These are phyloP conservation scores for Vitis vinifera DNA, from an alignment of 164 flowering plant genomes.

Conservation along the genomic window DNA sequence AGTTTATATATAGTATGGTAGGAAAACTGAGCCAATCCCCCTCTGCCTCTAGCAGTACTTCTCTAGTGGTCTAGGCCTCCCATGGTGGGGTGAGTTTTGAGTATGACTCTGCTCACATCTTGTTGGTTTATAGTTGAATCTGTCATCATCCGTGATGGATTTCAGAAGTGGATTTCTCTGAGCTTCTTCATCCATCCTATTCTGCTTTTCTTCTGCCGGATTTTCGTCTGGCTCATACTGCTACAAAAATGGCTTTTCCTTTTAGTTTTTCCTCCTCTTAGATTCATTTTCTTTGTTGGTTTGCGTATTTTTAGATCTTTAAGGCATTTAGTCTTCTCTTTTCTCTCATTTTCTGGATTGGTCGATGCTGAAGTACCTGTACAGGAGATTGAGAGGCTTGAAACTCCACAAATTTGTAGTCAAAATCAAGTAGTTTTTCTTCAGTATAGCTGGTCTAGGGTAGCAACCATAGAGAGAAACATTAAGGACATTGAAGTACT, in stretches of 20 bases:
- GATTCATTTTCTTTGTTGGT: slow-evolving; percentile 4
- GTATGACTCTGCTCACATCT: slow-evolving; percentile 30
- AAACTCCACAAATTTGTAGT: slow-evolving; percentile 1
- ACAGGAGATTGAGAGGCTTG: slow-evolving; percentile 11
- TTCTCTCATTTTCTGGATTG: slow-evolving; percentile 1
- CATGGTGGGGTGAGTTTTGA: slow-evolving; percentile 5
- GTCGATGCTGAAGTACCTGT: slow-evolving; percentile 1
- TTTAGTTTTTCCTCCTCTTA: slow-evolving; percentile 14
- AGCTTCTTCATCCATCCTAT: slow-evolving; percentile 52
- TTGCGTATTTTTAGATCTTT: slow-evolving; percentile 7
- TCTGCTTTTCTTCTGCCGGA: slow-evolving; percentile 39
- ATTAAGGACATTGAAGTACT: slow-evolving; percentile 2
- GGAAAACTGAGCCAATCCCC: neutral
- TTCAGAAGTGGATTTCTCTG: slow-evolving; percentile 44
- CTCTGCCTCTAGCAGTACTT: too few species aligned
- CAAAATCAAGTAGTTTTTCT: slow-evolving; percentile 11
- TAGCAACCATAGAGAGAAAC: neutral
- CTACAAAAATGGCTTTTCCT: slow-evolving; percentile 15
- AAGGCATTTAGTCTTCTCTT: neutral
- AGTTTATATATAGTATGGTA: neutral
- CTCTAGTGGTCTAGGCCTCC: neutral
- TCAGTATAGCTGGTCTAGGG: neutral
- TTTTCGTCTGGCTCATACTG: slow-evolving; percentile 35
- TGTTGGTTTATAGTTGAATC: slow-evolving; percentile 51
- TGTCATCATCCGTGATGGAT: slow-evolving; percentile 43